Percentiles rank a stretch among this genome's conserved stretches.
phyloP scores from a whole-genome alignment of 1,284 basidiomycete species.

The Microbotryum violaceum region DNA sequence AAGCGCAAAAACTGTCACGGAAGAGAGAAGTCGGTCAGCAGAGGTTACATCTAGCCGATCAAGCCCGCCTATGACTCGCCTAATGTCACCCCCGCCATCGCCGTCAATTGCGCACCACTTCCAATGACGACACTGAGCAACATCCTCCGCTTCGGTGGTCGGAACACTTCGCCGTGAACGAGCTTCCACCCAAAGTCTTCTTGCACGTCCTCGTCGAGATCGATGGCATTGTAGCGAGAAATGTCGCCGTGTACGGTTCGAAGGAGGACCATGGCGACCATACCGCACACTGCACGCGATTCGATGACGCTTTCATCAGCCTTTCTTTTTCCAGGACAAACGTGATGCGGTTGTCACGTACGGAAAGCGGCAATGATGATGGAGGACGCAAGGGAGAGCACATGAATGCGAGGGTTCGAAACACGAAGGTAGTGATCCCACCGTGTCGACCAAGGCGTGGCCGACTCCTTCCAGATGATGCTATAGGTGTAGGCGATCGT shows the following conservation, averaged over 20 bases:
- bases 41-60: too few species aligned
- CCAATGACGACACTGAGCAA: slow-evolving; percentile 77
- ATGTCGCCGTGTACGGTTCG: slow-evolving; percentile 87
- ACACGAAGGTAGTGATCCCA: slow-evolving; percentile 89
- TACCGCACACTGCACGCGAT: slow-evolving; percentile 29
- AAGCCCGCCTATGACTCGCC: slow-evolving; percentile 44
- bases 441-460: slow-evolving; percentile 64
- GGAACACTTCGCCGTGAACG: slow-evolving; percentile 92
- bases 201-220: slow-evolving; percentile 43
- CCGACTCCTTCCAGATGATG: slow-evolving; percentile 58
- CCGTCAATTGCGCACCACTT: slow-evolving; percentile 79
- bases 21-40: neutral
- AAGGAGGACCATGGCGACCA: slow-evolving; percentile 86
- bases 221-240: slow-evolving; percentile 75
- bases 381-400: slow-evolving; percentile 90
- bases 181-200: slow-evolving; percentile 99
- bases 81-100: slow-evolving; percentile 84
- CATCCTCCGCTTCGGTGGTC: slow-evolving; percentile 70
- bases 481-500: slow-evolving; percentile 82
- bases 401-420: slow-evolving; percentile 50
- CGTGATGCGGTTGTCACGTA: slow-evolving; percentile 50
- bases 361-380: slow-evolving; percentile 78
- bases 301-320: neutral
- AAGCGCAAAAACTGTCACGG: slow-evolving; percentile 71
- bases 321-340: slow-evolving; percentile 27